Conservation (phyloP, 257 asterid genomes). For the Haberlea rhodopensis region DNA sequence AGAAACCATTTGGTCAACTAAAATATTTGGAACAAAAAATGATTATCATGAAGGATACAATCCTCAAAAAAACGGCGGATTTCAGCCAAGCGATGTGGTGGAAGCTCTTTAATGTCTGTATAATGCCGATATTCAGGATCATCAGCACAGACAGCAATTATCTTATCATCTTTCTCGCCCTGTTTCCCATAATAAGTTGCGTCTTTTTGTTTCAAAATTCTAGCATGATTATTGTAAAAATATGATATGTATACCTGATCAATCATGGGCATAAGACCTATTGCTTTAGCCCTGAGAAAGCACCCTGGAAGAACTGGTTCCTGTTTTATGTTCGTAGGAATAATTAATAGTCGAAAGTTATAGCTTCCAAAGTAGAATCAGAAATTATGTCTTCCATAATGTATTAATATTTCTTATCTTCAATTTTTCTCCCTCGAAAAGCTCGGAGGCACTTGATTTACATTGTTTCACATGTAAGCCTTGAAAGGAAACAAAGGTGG, state of each 20-base stretch:
- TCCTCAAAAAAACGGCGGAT: too few species aligned
- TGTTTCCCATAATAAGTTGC: neutral
- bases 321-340: conserved; percentile 22
- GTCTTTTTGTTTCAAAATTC: neutral
- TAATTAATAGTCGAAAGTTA: too few species aligned
- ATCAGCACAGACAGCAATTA: conserved; percentile 65
- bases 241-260: conserved; percentile 40
- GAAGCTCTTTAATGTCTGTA: conserved; percentile 24
- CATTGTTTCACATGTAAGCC: neutral
- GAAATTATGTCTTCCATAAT: neutral
- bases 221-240: neutral
- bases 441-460: neutral
- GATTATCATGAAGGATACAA: too few species aligned
- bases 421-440: neutral
- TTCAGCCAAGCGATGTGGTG: conserved; percentile 26
- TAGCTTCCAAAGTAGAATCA: too few species aligned
- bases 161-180: conserved; percentile 69
- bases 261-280: conserved; percentile 70
- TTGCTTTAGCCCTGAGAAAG: conserved; percentile 63
- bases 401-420: too few species aligned
- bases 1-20: too few species aligned
- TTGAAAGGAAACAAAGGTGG: neutral
- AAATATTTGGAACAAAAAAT: too few species aligned
- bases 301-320: conserved; percentile 64
- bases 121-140: conserved; percentile 64